Conservation (phyloP, 345 rosid species). For the Lagerstroemia speciosa region DNA sequence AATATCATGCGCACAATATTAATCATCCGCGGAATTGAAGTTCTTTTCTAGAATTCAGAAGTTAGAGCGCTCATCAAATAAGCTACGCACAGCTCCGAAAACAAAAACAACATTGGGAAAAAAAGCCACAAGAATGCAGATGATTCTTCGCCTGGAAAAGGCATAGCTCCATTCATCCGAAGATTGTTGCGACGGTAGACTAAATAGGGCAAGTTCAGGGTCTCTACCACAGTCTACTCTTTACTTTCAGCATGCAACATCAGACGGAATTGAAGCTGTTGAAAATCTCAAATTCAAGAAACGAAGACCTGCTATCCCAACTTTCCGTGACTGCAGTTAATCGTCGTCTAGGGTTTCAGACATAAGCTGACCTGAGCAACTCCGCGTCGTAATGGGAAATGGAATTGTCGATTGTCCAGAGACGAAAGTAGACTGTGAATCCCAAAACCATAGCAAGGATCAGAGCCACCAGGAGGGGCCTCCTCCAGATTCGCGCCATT, state of each 20-base stretch:
- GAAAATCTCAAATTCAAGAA: not conserved
- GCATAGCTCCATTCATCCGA: not conserved
- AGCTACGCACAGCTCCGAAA: not conserved
- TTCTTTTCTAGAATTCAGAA: not conserved
- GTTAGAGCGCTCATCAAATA: not conserved
- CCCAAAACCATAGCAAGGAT: conserved; percentile 49
- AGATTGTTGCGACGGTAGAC: not conserved
- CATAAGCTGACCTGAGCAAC: conserved; percentile 41
- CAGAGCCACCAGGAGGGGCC: conserved; percentile 35
- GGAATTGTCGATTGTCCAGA: conserved; percentile 69
- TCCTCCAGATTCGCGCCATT: conserved; percentile 40
- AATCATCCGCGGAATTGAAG: not conserved
- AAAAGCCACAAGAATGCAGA: too few relatives aligned
- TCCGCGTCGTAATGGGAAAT: conserved; percentile 58
- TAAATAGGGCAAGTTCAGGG: not conserved
- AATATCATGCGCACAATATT: not conserved
- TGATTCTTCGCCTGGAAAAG: not conserved
- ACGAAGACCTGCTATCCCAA: not conserved
- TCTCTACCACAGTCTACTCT: not conserved
- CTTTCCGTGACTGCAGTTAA: not conserved
- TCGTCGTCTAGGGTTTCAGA: not conserved
- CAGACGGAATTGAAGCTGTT: not conserved
- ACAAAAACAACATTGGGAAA: too few relatives aligned
- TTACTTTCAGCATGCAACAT: not conserved
- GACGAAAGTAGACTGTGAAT: conserved; percentile 53